Base-by-base conservation (phyloP, 2,329 filamentous ascomycete genomes). In the Rhytidhysteron rufulum region DNA sequence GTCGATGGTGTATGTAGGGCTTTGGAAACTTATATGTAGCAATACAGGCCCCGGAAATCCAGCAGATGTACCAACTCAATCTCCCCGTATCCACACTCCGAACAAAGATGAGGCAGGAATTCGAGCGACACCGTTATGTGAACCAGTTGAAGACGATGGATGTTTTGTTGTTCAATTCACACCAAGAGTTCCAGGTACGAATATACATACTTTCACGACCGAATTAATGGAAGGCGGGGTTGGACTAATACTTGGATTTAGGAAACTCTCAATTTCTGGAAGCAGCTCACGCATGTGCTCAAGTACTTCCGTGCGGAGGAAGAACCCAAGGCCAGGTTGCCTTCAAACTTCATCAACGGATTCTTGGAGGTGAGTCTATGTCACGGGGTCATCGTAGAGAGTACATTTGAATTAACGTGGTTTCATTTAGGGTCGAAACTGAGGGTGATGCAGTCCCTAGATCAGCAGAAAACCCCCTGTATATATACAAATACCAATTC, bases 211-310 rank as follows among this genome's bases (percentile, higher is more conserved):
- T 16, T 24, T 27, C 22, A n/a, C 13, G n/a, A 17, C 10, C 9
- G 27, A 5, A 24, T 16, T 15, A n/a, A 39, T 34, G 7, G 15
- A 20, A 27, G 22, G 29, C 3, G n/a, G 15, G 16, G n/a, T 15
- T 27, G 11, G 15, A 8, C 9, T 18, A 15, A 22, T 34, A 31
- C 42, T 49, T 15, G 40, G 6, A 3, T 20, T 42, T 55, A 96
- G 90, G 93, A 98, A 78, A 98, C 87, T 39, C 82, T 98, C 77
- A 98, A 98, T 74, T 98, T 86, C 78, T 98, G 93, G 93, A 95
- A 96, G 72, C 93, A 98, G 71, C 78, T 90, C 47, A 86, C 86
- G 49, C 93, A 98, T 67, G 79, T 98, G 55, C 88, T 98, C 79
- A 89, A 93, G 58, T 98, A 95, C 71, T 98, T 97, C 78, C 83